Percentiles rank a stretch among this genome's conserved stretches.
These are phyloP conservation scores for Luvunga scandens DNA, from an alignment of 345 rosid genomes.

Conservation along the genomic window DNA sequence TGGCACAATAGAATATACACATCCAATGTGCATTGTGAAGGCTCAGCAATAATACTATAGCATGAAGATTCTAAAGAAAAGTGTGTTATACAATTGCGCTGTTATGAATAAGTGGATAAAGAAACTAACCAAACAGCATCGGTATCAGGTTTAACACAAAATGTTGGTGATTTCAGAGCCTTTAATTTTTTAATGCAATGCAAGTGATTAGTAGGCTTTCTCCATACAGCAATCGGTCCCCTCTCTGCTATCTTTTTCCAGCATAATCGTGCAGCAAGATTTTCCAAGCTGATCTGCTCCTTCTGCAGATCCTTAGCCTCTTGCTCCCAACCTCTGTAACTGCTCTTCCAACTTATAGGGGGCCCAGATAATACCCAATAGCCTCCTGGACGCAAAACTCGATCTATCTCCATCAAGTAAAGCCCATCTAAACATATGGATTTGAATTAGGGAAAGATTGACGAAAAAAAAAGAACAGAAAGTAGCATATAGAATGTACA, in stretches of 20 bases:
- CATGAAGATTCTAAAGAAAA: background rate
- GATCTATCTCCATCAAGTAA: slow-evolving; percentile 69
- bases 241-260: slow-evolving; percentile 68
- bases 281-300: slow-evolving; percentile 49
- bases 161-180: slow-evolving; percentile 31
- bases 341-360: slow-evolving; percentile 50
- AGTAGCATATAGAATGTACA: background rate
- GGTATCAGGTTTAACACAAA: slow-evolving; percentile 40
- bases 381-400: slow-evolving; percentile 68
- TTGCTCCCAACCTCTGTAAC: slow-evolving; percentile 45
- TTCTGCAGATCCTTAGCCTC: slow-evolving; percentile 36
- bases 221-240: slow-evolving; percentile 54
- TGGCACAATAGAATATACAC: background rate
- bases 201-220: slow-evolving; percentile 59
- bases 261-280: slow-evolving; percentile 52
- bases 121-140: slow-evolving; percentile 55
- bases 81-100: no score
- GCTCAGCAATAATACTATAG: background rate
- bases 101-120: background rate
- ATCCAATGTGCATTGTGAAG: background rate
- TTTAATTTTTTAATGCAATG: slow-evolving; percentile 44
- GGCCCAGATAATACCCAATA: slow-evolving; percentile 74
- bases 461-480: background rate
- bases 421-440: slow-evolving; percentile 47
- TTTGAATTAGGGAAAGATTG: background rate